Conservation (phyloP, 2,329 filamentous ascomycete species). For the Pseudonectria foliicola region DNA sequence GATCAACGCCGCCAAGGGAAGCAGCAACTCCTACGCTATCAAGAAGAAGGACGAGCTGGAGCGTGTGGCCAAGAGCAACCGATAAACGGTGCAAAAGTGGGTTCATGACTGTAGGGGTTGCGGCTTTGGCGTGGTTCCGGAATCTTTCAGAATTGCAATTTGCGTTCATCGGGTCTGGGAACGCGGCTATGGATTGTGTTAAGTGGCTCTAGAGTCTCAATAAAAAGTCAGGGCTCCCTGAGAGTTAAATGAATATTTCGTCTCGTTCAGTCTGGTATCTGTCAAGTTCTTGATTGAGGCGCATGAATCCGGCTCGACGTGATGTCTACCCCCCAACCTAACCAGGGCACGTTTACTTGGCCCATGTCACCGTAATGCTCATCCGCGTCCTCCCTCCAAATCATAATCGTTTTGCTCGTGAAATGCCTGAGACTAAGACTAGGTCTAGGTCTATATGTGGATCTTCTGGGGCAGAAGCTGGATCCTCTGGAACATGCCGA, state of each 20-base stretch:
- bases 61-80: slow-evolving; percentile 99
- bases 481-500: slow-evolving; percentile 68
- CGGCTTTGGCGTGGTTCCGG: slow-evolving; percentile 39
- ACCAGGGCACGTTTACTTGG: too few species aligned
- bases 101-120: slow-evolving; percentile 31
- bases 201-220: slow-evolving; percentile 37
- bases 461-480: slow-evolving; percentile 24
- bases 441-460: slow-evolving; percentile 14
- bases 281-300: too few species aligned
- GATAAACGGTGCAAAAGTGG: slow-evolving; percentile 60
- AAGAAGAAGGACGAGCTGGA: slow-evolving; percentile 99
- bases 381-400: not conserved
- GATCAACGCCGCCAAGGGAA: slow-evolving; percentile 99
- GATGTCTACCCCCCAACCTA: too few species aligned
- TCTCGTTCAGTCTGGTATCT: slow-evolving; percentile 2
- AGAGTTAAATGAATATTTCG: slow-evolving; percentile 29
- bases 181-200: slow-evolving; percentile 38
- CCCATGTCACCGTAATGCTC: not conserved
- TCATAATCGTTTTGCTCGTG: slow-evolving; percentile 1
- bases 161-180: slow-evolving; percentile 39
- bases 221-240: slow-evolving; percentile 35
- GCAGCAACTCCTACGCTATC: slow-evolving; percentile 99
- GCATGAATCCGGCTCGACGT: too few species aligned
- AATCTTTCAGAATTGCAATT: slow-evolving; percentile 42
- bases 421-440: slow-evolving; percentile 1